Percentiles rank a stretch among this genome's conserved stretches.
Evolutionary conservation across 768 basidiomycete genomes (phyloP).

Genomic region (Amanita molliuscula): DNA sequence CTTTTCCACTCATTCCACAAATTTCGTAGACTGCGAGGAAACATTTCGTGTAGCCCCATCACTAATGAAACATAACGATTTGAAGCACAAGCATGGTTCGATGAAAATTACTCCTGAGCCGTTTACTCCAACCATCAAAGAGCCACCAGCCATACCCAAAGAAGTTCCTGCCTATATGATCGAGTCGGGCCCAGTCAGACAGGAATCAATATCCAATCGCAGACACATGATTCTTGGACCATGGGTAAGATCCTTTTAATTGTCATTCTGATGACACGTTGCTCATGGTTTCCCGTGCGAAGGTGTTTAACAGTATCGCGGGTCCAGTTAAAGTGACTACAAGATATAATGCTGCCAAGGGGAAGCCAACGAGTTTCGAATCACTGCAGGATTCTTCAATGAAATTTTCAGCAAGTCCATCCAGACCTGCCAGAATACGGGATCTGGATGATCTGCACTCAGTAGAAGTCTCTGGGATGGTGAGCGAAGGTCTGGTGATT

Average conservation of each 20-base stretch:
- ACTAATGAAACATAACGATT: constrained; percentile 39
- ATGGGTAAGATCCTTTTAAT: constrained; percentile 32
- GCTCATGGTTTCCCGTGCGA: background rate
- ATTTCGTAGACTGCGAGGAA: constrained; percentile 40
- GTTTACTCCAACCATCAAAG: constrained; percentile 18
- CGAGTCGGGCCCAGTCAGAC: constrained; percentile 31
- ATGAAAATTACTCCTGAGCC: constrained; percentile 27
- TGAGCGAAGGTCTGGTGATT: constrained; percentile 38
- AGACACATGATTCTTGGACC: constrained; percentile 41
- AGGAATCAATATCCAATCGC: constrained; percentile 35
- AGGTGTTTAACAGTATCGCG: constrained; percentile 17
- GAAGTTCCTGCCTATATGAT: constrained; percentile 41
- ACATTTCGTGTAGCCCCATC: constrained; percentile 35
- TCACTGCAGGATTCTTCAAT: constrained; percentile 34
- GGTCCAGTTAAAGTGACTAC: constrained; percentile 20
- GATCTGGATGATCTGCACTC: constrained; percentile 40
- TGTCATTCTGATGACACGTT: background rate
- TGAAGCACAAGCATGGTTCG: constrained; percentile 22
- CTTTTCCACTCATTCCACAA: constrained; percentile 5
- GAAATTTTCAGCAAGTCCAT: constrained; percentile 27
- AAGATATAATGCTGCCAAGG: constrained; percentile 31
- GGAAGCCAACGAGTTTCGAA: constrained; percentile 27
- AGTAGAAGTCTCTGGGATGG: constrained; percentile 32
- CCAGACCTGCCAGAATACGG: constrained; percentile 26
- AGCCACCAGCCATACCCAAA: constrained; percentile 27